Percentiles rank a stretch among this genome's conserved stretches.
These are phyloP conservation scores for Mrakia blollopis DNA, from an alignment of 768 basidiomycete genomes.

Conservation along the genomic window DNA sequence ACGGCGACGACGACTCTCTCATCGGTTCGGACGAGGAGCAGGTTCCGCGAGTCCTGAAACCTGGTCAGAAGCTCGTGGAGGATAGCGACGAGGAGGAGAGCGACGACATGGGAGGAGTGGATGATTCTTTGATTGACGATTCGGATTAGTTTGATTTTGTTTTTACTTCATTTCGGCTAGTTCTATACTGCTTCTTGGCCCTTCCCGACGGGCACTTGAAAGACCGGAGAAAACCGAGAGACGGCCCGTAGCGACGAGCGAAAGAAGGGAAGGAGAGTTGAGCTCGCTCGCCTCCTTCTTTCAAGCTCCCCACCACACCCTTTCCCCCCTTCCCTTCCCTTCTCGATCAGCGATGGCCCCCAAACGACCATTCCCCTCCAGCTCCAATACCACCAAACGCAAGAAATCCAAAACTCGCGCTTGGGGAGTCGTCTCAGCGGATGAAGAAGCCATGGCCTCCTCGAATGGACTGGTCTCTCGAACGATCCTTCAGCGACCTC, in stretches of 20 bases:
- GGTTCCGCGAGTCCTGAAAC: neutral
- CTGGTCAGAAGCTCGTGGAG: neutral
- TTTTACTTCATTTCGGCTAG: neutral
- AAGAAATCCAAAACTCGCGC: neutral
- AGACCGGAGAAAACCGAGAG: no score
- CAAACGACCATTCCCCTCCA: neutral
- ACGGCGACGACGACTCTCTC: neutral
- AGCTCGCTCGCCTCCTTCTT: neutral
- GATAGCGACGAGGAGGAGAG: slow-evolving; percentile 14
- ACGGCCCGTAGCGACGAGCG: no score
- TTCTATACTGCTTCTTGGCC: neutral
- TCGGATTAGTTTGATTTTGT: neutral
- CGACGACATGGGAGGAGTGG: slow-evolving; percentile 16
- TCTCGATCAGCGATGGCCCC: neutral
- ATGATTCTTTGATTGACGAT: slow-evolving; percentile 16
- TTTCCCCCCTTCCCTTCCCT: neutral
- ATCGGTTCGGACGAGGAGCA: slow-evolving; percentile 6
- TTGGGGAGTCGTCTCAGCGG: slow-evolving; percentile 2
- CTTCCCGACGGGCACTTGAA: no score
- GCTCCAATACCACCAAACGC: neutral
- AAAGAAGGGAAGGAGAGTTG: neutral
- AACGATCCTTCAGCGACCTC: neutral
- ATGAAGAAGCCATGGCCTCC: neutral
- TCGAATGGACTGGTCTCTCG: neutral
- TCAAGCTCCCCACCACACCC: neutral